Evolutionary conservation across 2,329 filamentous ascomycete genomes (phyloP).

Genomic region (Colletotrichum australisinense): DNA sequence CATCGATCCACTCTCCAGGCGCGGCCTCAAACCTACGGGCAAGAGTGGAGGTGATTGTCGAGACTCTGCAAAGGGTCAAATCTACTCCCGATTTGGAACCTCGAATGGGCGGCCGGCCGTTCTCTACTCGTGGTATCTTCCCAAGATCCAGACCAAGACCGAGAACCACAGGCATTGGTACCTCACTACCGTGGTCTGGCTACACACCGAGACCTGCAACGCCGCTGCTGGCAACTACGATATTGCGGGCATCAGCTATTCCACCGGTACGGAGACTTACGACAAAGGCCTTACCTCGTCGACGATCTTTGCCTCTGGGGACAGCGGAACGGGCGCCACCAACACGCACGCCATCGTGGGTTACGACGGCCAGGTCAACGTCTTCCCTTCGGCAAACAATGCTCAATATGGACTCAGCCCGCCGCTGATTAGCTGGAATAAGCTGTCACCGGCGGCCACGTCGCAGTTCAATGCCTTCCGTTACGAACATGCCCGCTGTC

Average conservation of each 20-base stretch:
- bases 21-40: background rate
- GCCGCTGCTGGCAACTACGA: background rate
- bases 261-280: background rate
- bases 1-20: background rate
- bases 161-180: constrained; percentile 2
- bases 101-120: background rate
- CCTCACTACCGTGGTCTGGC: constrained; percentile 8
- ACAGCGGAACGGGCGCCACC: background rate
- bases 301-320: constrained; percentile 3
- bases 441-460: background rate
- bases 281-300: background rate
- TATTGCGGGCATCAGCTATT: constrained; percentile 10
- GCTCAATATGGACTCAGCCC: background rate
- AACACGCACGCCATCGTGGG: constrained; percentile 8
- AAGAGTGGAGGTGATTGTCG: background rate
- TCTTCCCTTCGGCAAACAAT: background rate
- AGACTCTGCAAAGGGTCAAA: background rate
- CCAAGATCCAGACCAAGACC: background rate
- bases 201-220: background rate
- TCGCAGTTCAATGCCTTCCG: background rate
- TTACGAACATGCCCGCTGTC: constrained; percentile 3
- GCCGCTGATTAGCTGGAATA: constrained; percentile 10
- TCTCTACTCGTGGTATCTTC: constrained; percentile 16
- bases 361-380: background rate
- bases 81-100: constrained; percentile 8